Evolutionary conservation across 179 eudicot genomes (phyloP).

Genomic region (Beta macrorhiza): DNA sequence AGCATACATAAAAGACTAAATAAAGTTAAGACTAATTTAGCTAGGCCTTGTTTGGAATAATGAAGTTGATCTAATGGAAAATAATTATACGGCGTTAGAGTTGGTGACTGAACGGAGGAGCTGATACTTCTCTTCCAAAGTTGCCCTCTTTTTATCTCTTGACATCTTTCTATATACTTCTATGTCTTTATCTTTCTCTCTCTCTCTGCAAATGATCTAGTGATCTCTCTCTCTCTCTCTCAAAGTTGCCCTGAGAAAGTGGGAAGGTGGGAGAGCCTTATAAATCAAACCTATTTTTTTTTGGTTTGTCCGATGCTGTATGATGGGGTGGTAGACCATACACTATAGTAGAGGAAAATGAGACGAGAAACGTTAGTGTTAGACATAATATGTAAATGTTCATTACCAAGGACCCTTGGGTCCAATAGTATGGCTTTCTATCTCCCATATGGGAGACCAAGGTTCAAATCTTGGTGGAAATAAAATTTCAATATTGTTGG

Average conservation of each 20-base stretch:
- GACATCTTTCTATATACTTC: not conserved
- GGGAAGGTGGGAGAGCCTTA: conserved; percentile 32
- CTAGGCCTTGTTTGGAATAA: no score
- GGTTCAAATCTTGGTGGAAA: no score
- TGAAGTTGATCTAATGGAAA: no score
- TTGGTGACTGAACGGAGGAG: conserved; percentile 27
- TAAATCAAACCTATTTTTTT: not conserved
- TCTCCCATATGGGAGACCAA: no score
- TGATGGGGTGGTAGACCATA: conserved; percentile 16
- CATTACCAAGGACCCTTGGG: no score
- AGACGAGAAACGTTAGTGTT: no score
- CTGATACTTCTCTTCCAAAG: conserved; percentile 26
- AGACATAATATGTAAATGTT: no score
- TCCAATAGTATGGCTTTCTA: no score
- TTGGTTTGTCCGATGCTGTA: not conserved
- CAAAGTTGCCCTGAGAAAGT: conserved; percentile 19
- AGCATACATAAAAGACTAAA: no score
- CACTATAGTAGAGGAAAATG: not conserved
- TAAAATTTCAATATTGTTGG: no score
- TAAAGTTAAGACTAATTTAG: no score
- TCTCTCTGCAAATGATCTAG: not conserved
- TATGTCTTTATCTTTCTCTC: not conserved
- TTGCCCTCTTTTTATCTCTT: conserved; percentile 20
- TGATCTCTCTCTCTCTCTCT: not conserved
- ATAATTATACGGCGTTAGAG: conserved; percentile 20